A percentile compares a stretch with the other conserved stretches of the same genome.
Conservation (phyloP, 2,329 filamentous ascomycete genomes). For the Phialophora expanda region DNA sequence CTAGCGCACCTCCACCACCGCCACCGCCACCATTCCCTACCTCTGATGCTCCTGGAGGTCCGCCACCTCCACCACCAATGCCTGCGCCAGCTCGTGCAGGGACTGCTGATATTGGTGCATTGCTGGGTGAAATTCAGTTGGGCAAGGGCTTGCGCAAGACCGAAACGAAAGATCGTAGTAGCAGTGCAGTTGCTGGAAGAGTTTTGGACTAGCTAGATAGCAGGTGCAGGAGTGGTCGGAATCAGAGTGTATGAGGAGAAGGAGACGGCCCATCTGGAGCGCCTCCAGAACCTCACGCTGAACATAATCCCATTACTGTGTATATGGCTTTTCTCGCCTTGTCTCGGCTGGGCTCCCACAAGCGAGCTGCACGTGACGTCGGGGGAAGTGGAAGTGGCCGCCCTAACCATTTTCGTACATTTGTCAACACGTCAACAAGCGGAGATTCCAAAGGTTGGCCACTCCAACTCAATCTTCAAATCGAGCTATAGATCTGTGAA, state of each 20-base stretch:
- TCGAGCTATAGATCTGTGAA: background rate
- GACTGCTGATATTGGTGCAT: slow-evolving; percentile 59
- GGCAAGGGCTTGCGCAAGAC: slow-evolving; percentile 85
- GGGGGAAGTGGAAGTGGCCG: background rate
- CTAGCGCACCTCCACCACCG: slow-evolving; percentile 42
- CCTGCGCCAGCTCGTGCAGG: slow-evolving; percentile 43
- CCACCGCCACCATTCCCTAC: slow-evolving; percentile 48
- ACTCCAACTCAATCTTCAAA: background rate
- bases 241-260: background rate
- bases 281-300: background rate
- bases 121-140: slow-evolving; percentile 82
- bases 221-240: background rate
- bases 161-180: slow-evolving; percentile 84
- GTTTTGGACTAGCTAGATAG: slow-evolving; percentile 58
- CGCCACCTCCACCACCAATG: slow-evolving; percentile 48
- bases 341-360: background rate
- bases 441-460: background rate
- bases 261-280: background rate
- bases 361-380: slow-evolving; percentile 1
- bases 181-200: slow-evolving; percentile 72
- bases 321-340: background rate
- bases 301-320: background rate
- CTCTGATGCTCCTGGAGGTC: slow-evolving; percentile 47
- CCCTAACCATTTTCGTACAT: slow-evolving; percentile 21
- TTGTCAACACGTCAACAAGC: slow-evolving; percentile 20